Base-by-base conservation (phyloP, 2,329 filamentous ascomycete species). In the Diplocarpon rosae region DNA sequence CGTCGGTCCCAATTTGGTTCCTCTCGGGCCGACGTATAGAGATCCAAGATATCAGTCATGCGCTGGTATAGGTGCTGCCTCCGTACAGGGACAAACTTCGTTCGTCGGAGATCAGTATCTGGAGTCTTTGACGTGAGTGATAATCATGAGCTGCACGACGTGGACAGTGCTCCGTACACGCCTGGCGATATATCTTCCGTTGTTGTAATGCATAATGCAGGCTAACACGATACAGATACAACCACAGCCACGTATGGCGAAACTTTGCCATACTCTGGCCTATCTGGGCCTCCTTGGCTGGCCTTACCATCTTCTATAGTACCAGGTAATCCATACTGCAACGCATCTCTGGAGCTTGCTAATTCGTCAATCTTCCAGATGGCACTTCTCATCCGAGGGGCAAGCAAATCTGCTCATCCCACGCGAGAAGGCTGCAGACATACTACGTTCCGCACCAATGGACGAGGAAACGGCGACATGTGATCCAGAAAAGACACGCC, bases 181-280 rank as follows among this genome's bases (percentile, higher is more conserved):
- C 20, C 20, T 24, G 20, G 4, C 7, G 20, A 24, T 24, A 3
- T 24, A 4, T 24, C 20, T 24, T 24, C 20, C 20, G 20, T 4
- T 24, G 20, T 24, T 24, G 7, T 24, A 7, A 24, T 24, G 20
- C 20, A 24, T 24, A 7, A 24, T 24, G 20, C 20, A 24, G 3
- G 20, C 20, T 24, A 24, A 24, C 7, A 76, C 59, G 65, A 63
- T 16, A 63, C 72, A 40, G 54, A 54, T 0, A 69, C 20, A 24
- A 24, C 20, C 20, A 24, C 20, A 3, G 20, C 7, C 20, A 78
- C 33, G 48, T 79, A 1, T 79, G 76, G 76, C 63, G 75, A 8
- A 79, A 80, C 56, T 71, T 79, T 46, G 76, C 75, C 13, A 76
- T 79, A 38, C 55, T 80, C 34, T 79, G 75, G 44, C 76, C 69